These are phyloP conservation scores for Aspergillus funiculosus DNA, from an alignment of 495 filamentous ascomycete genomes.

Conservation along the genomic window DNA sequence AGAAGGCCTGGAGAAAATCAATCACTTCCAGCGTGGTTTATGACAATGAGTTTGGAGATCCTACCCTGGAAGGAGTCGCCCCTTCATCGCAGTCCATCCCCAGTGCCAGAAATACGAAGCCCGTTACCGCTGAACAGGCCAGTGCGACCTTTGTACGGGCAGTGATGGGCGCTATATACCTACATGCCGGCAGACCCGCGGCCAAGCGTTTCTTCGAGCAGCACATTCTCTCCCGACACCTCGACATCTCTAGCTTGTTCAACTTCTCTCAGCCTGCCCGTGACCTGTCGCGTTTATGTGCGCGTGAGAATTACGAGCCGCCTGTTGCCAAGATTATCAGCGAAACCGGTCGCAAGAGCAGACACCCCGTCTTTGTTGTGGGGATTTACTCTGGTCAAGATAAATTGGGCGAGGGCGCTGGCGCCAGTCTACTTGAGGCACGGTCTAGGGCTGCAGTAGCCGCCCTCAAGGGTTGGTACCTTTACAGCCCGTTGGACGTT, in stretches of 20 bases:
- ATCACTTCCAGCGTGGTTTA: conserved; percentile 66
- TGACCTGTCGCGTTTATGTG: conserved; percentile 74
- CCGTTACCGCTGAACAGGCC: conserved; percentile 42
- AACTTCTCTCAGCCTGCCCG: conserved; percentile 73
- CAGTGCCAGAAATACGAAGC: conserved; percentile 18
- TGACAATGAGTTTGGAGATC: conserved; percentile 75
- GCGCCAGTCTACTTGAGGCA: conserved; percentile 67
- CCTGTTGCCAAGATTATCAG: conserved; percentile 80
- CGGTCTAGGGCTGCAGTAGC: conserved; percentile 71
- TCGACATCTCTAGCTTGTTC: conserved; percentile 73
- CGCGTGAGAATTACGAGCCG: conserved; percentile 78
- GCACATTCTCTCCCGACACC: conserved; percentile 74
- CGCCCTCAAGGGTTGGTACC: conserved; percentile 88
- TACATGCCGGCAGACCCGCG: conserved; percentile 64
- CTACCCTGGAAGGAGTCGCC: conserved; percentile 25
- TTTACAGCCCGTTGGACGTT: conserved; percentile 73
- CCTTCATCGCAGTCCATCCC: conserved; percentile 15
- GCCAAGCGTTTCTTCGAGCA: conserved; percentile 74
- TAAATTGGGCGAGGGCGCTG: conserved; percentile 81
- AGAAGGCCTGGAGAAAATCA: conserved; percentile 61
- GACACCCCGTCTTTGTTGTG: conserved; percentile 88
- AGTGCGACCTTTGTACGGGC: conserved; percentile 70
- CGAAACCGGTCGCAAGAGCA: conserved; percentile 78
- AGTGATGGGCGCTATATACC: conserved; percentile 74
- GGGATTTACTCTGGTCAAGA: conserved; percentile 86